Percentiles rank a stretch among this genome's conserved stretches.
These are phyloP conservation scores for Penicillium sp. DNA, from an alignment of 2,329 filamentous ascomycete genomes.

Conservation along the genomic window DNA sequence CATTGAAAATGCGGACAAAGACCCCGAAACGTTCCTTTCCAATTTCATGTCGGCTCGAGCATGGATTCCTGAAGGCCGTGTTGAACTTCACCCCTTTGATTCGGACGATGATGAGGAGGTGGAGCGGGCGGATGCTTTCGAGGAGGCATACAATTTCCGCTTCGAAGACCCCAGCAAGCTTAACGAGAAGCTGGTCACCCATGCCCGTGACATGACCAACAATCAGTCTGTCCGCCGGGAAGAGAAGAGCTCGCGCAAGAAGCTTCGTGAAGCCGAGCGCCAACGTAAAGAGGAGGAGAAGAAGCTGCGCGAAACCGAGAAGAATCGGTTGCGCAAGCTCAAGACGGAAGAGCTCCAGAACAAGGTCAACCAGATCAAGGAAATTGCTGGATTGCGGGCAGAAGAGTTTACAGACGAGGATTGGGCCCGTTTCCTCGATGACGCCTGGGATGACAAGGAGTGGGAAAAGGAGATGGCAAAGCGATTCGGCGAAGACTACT, in stretches of 20 bases:
- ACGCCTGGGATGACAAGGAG: constrained; percentile 77
- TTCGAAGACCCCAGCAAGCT: constrained; percentile 88
- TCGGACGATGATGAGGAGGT: constrained; percentile 82
- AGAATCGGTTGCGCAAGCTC: constrained; percentile 74
- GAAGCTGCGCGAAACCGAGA: constrained; percentile 69
- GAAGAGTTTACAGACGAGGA: constrained; percentile 67
- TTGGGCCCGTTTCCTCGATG: constrained; percentile 78
- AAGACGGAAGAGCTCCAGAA: constrained; percentile 86
- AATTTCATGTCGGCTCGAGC: constrained; percentile 91
- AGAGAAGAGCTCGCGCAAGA: constrained; percentile 69
- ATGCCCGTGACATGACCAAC: constrained; percentile 78
- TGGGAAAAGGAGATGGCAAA: constrained; percentile 91
- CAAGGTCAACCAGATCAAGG: constrained; percentile 81
- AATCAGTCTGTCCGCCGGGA: constrained; percentile 82
- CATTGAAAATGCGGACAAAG: constrained; percentile 70
- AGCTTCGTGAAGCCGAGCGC: constrained; percentile 70
- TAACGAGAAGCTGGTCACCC: constrained; percentile 82
- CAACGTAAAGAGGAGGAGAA: constrained; percentile 75
- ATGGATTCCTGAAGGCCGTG: constrained; percentile 68
- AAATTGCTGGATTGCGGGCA: constrained; percentile 74
- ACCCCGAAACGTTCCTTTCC: constrained; percentile 87
- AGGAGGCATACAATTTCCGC: constrained; percentile 89
- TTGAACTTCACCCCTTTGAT: constrained; percentile 74
- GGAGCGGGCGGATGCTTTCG: constrained; percentile 74
- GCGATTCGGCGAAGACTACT: constrained; percentile 86